phyloP scores from a whole-genome alignment of 2,329 filamentous ascomycete genomes.

The Xylaria arbuscula region DNA sequence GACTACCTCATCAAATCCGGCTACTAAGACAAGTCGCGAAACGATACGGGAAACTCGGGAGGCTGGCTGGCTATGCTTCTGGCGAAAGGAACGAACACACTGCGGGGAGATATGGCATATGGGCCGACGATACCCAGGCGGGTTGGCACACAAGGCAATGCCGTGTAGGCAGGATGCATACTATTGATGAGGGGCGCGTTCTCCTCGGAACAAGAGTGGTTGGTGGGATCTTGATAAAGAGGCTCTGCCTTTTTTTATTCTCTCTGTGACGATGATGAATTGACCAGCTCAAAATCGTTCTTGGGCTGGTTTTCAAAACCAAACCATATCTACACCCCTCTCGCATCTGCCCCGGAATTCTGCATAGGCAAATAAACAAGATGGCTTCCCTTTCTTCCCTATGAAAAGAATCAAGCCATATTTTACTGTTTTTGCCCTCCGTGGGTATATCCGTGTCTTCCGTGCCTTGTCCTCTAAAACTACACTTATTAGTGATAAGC shows the following conservation, averaged over 20 bases:
- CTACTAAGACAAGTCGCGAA: slow-evolving; percentile 65
- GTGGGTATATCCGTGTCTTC: slow-evolving; percentile 34
- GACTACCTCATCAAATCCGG: slow-evolving; percentile 85
- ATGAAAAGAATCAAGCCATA: slow-evolving; percentile 22
- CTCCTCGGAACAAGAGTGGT: slow-evolving; percentile 26
- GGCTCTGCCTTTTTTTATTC: slow-evolving; percentile 30
- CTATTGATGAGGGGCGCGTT: slow-evolving; percentile 38
- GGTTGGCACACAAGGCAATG: slow-evolving; percentile 33
- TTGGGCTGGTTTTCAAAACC: slow-evolving; percentile 40
- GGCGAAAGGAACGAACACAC: slow-evolving; percentile 19
- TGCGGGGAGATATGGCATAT: slow-evolving; percentile 21
- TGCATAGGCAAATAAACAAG: slow-evolving; percentile 49
- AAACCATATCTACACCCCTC: slow-evolving; percentile 41
- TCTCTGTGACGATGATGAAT: slow-evolving; percentile 30
- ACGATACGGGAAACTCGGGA: slow-evolving; percentile 17
- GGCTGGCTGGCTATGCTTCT: slow-evolving; percentile 19
- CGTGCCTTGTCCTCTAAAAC: slow-evolving; percentile 27
- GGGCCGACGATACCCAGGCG: slow-evolving; percentile 33
- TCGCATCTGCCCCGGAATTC: slow-evolving; percentile 49
- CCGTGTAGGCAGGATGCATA: slow-evolving; percentile 38
- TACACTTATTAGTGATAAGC: slow-evolving; percentile 18
- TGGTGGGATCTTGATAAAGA: slow-evolving; percentile 36
- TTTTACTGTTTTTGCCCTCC: slow-evolving; percentile 27
- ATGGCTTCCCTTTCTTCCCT: slow-evolving; percentile 35
- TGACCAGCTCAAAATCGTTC: slow-evolving; percentile 32